These are phyloP conservation scores for Clavulina sp. DNA, from an alignment of 768 basidiomycete species.

Conservation along the genomic window DNA sequence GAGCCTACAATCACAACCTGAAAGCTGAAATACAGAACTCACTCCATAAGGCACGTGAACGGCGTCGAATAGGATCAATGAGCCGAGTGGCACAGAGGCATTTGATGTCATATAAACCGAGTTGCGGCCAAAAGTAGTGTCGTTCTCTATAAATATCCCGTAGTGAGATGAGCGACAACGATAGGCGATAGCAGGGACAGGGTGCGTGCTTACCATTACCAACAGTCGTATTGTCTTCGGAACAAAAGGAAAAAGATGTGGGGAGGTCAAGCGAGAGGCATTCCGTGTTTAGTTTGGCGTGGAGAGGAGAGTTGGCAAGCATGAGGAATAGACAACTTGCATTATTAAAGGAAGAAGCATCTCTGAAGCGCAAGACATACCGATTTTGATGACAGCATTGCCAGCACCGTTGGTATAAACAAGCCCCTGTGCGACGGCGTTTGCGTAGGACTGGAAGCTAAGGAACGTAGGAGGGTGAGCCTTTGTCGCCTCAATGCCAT, in stretches of 20 bases:
- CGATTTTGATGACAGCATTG: conserved; percentile 55
- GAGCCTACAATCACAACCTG: background rate
- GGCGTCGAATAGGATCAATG: background rate
- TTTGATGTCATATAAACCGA: background rate
- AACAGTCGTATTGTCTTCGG: conserved; percentile 38
- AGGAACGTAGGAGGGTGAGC: background rate
- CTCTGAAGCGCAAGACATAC: background rate
- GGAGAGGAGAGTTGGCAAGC: too few relatives aligned
- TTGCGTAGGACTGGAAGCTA: conserved; percentile 7
- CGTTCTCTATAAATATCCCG: background rate
- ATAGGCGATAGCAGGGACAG: background rate
- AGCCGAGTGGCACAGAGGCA: background rate
- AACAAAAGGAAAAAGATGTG: background rate
- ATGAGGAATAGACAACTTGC: too few relatives aligned
- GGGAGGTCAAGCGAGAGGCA: background rate
- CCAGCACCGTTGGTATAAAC: conserved; percentile 49
- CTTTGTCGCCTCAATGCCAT: background rate
- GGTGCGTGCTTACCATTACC: conserved; percentile 17
- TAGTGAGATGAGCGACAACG: background rate
- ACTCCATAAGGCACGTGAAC: conserved; percentile 4
- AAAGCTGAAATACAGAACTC: too few relatives aligned
- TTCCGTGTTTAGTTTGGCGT: too few relatives aligned
- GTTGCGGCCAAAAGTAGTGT: conserved; percentile 1
- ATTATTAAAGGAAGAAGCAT: too few relatives aligned
- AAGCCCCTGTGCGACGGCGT: conserved; percentile 32